Conservation (phyloP, 257 asterid genomes). For the Gynochthodes officinalis region DNA sequence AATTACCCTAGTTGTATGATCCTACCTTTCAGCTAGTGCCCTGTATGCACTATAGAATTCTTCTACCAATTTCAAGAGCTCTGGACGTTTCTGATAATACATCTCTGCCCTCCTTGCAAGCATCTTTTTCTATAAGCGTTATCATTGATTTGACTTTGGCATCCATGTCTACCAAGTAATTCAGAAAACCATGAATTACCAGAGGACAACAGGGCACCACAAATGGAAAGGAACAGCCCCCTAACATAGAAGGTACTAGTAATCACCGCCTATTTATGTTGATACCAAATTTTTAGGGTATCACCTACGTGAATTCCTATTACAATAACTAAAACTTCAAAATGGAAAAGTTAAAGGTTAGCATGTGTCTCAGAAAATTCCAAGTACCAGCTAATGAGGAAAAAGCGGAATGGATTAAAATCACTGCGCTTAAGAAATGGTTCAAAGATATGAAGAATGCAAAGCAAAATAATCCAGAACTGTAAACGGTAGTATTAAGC, state of each 20-base stretch:
- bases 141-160: conserved; percentile 86
- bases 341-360: not conserved
- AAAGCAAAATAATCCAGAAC: not conserved
- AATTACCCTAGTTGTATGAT: conserved; percentile 94
- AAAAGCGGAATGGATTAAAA: too few species aligned
- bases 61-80: conserved; percentile 91
- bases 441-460: not conserved
- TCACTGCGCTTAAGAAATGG: not conserved
- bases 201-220: not conserved
- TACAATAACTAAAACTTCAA: not conserved
- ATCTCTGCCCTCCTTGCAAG: conserved; percentile 98
- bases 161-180: conserved; percentile 71
- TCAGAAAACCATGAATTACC: conserved; percentile 15
- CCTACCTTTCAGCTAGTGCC: conserved; percentile 94
- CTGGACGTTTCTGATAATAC: conserved; percentile 98
- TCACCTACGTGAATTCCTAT: not conserved
- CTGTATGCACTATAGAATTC: conserved; percentile 95
- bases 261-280: not conserved
- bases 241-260: not conserved
- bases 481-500: not conserved
- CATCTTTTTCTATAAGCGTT: conserved; percentile 94
- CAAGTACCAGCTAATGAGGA: not conserved
- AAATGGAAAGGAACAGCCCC: not conserved
- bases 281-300: not conserved
- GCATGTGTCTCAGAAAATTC: not conserved